A percentile compares a stretch with the other conserved stretches of the same genome.
Evolutionary conservation across 768 basidiomycete genomes (phyloP).

Genomic region (Leccinum olivaceopallidum): DNA sequence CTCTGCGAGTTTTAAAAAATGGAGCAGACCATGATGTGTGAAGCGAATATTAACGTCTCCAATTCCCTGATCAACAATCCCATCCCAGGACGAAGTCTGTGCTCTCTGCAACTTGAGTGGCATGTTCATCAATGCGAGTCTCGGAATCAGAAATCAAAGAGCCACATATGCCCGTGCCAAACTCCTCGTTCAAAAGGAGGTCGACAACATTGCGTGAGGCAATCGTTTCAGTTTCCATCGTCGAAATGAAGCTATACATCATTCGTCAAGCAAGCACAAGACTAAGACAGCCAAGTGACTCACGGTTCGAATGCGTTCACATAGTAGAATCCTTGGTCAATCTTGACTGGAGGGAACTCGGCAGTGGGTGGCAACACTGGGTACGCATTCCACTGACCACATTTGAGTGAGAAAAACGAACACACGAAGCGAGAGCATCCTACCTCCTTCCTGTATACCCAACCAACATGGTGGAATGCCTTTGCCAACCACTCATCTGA

Average conservation of each 20-base stretch:
- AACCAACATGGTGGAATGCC: constrained; percentile 72
- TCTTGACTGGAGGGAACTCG: constrained; percentile 74
- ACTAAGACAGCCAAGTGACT: constrained; percentile 31
- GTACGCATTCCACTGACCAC: constrained; percentile 76
- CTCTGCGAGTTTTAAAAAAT: neutral
- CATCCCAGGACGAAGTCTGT: constrained; percentile 66
- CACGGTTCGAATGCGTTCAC: constrained; percentile 91
- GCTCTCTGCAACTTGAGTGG: constrained; percentile 12
- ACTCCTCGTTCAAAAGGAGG: constrained; percentile 71
- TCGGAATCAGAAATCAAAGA: constrained; percentile 34
- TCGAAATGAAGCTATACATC: constrained; percentile 67
- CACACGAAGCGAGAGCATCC: constrained; percentile 6
- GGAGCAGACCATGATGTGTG: neutral
- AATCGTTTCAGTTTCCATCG: constrained; percentile 93
- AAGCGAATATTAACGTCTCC: neutral
- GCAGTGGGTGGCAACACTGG: constrained; percentile 68
- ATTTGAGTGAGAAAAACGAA: constrained; percentile 7
- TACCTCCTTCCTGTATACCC: constrained; percentile 83
- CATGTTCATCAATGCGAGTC: constrained; percentile 11
- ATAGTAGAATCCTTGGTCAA: constrained; percentile 82
- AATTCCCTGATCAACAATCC: constrained; percentile 56
- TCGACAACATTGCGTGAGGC: constrained; percentile 84
- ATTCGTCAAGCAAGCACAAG: constrained; percentile 4
- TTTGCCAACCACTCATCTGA: constrained; percentile 68
- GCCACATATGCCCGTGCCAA: constrained; percentile 69